Evolutionary conservation across 345 rosid species (phyloP).

Genomic region (Gossypium stocksii): DNA sequence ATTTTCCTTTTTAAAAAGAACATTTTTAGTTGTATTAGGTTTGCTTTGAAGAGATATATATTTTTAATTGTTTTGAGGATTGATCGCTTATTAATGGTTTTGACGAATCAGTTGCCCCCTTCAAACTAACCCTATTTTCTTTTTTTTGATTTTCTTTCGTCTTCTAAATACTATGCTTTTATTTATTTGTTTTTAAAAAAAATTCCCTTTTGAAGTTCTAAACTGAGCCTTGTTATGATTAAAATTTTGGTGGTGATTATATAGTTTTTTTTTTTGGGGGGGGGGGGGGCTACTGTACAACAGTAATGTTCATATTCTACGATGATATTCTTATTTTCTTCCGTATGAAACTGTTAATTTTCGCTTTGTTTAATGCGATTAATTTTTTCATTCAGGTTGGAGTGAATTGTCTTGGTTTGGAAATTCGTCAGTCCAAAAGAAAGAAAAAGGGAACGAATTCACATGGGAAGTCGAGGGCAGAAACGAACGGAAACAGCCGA

Average conservation of each 20-base stretch:
- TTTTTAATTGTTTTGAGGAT: neutral
- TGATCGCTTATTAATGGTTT: neutral
- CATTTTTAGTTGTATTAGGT: neutral
- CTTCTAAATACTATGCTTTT: neutral
- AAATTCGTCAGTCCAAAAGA: neutral
- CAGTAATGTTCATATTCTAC: neutral
- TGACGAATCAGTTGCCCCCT: neutral
- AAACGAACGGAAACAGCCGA: constrained; percentile 70
- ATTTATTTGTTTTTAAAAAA: neutral
- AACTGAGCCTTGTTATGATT: neutral
- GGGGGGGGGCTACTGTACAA: neutral
- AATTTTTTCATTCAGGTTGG: neutral
- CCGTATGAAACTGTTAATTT: neutral
- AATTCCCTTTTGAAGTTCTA: neutral
- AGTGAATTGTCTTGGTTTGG: neutral
- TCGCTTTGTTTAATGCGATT: neutral
- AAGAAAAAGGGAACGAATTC: neutral
- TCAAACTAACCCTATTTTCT: neutral
- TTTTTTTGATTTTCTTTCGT: neutral
- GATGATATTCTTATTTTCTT: neutral
- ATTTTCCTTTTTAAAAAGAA: neutral
- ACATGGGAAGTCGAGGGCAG: constrained; percentile 88
- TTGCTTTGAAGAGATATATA: too few species aligned
- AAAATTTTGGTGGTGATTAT: neutral
- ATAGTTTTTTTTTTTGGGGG: too few species aligned